These are phyloP conservation scores for Starmerella sp. DNA, from an alignment of 805 yeast genomes.

Conservation along the genomic window DNA sequence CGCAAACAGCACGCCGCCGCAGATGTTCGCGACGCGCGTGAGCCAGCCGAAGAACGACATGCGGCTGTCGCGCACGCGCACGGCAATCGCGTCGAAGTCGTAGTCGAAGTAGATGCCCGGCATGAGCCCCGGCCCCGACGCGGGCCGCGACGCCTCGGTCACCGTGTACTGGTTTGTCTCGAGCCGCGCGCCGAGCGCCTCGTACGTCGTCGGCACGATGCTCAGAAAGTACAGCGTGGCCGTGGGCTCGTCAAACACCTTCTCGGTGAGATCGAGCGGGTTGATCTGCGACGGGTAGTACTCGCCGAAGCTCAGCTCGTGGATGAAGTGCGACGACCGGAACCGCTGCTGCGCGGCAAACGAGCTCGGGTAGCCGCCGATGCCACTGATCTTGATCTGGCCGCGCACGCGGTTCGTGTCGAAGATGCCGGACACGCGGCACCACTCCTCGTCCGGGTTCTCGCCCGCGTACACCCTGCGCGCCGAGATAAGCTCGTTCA, in stretches of 20 bases:
- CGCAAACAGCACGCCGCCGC: constrained; percentile 57
- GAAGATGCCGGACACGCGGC: constrained; percentile 71
- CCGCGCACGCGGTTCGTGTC: constrained; percentile 83
- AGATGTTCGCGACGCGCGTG: constrained; percentile 63
- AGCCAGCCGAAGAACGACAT: constrained; percentile 69
- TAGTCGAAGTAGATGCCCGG: constrained; percentile 81
- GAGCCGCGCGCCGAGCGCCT: constrained; percentile 49
- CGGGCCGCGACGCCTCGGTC: neutral
- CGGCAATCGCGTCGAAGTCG: constrained; percentile 77
- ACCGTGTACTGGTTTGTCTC: constrained; percentile 78
- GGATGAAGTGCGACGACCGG: constrained; percentile 74
- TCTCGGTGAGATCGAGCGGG: constrained; percentile 73
- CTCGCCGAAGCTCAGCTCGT: constrained; percentile 83
- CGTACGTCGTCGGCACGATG: constrained; percentile 73
- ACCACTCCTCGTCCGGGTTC: constrained; percentile 35
- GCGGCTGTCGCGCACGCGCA: constrained; percentile 58
- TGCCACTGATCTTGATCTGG: constrained; percentile 53
- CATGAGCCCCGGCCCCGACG: constrained; percentile 19
- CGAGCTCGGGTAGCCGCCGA: neutral
- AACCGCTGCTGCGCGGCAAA: constrained; percentile 28
- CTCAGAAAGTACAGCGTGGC: constrained; percentile 56
- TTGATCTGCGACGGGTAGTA: constrained; percentile 77
- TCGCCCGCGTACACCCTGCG: neutral
- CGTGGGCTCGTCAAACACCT: constrained; percentile 36
- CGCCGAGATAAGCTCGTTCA: constrained; percentile 60